Base-by-base conservation (phyloP, 441 rosid species). In the Populus hybrid region DNA sequence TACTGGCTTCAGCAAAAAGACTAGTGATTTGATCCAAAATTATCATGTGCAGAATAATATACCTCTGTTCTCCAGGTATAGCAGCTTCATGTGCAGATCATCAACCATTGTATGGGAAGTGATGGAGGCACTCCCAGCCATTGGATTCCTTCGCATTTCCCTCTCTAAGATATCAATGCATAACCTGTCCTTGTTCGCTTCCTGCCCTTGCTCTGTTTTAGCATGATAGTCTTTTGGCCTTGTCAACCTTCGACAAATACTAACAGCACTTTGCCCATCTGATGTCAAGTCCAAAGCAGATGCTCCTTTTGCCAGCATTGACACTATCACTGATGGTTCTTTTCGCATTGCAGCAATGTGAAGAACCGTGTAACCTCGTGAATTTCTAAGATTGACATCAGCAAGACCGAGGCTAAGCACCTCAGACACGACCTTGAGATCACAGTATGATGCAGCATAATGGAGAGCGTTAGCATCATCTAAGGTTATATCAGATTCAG, bases 1-100 rank as follows among this genome's bases (percentile, higher is more conserved):
- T 34, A 38, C 46, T 9, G n/a, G 21, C 18, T 67, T 42, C n/a
- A 19, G 63, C 14, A 19, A 40, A 70, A 3, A 36, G 38, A 67
- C 64, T 32, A 32, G n/a, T 11, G 30, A 50, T 71, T 32, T 68
- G 18, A 70, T 67, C 4, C 53, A 26, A 76, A 64, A 69, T 10
- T 16, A 50, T 71, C 42, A 76, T 73, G 26, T 38, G 63, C 70
- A 75, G 63, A 76, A 75, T 19, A 63, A 64, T 86, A 95, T 87
- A 95, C 98, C 99, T 94, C 98, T 83, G 79, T 91, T 90, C 86
- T 82, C 97, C 66, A 95, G 87, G 90, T 95, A 93, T 5, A 90
- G 79, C 70, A 95, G 86, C 83, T 89, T 92, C 95, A 88, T 88
- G 78, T 89, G 93, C 35, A 90, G 79, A 88, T 95, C 92, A 79